Percentiles rank a stretch among this genome's conserved stretches.
phyloP scores from a whole-genome alignment of 768 basidiomycete species.

The Plicaturopsis crispa region DNA sequence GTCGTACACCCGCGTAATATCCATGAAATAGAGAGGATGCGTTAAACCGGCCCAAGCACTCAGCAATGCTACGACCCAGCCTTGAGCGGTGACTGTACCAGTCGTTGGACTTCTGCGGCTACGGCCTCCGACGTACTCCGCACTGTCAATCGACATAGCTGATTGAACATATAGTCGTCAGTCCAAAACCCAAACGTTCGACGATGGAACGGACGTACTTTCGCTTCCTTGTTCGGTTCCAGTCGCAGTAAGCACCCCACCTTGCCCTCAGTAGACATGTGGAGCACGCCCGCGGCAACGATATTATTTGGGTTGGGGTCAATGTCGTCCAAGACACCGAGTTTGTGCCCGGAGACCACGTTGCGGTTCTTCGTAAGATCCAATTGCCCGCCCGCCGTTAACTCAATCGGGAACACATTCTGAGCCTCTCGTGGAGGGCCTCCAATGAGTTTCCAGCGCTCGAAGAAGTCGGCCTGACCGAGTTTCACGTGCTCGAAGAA shows the following conservation, averaged over 20 bases:
- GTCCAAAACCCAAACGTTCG: neutral
- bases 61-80: constrained; percentile 4
- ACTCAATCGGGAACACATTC: constrained; percentile 69
- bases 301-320: constrained; percentile 94
- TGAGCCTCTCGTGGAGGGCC: constrained; percentile 93
- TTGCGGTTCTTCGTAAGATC: constrained; percentile 68
- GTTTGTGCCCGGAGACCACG: constrained; percentile 68
- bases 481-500: constrained; percentile 94
- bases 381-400: constrained; percentile 62
- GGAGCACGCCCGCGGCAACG: constrained; percentile 93
- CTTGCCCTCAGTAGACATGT: constrained; percentile 87
- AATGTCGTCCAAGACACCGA: constrained; percentile 75
- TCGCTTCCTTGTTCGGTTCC: constrained; percentile 94
- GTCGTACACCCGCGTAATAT: no score
- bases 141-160: constrained; percentile 91
- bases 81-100: constrained; percentile 32
- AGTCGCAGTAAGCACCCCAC: constrained; percentile 90
- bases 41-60: no score
- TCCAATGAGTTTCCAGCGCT: constrained; percentile 96
- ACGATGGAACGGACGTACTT: constrained; percentile 42
- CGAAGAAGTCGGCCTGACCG: constrained; percentile 83
- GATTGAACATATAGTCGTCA: constrained; percentile 6
- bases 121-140: constrained; percentile 94
- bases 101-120: constrained; percentile 58
- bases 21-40: no score